A percentile compares a stretch with the other conserved stretches of the same genome.
Conservation (phyloP, 768 basidiomycete species). For the Suillus spraguei region DNA sequence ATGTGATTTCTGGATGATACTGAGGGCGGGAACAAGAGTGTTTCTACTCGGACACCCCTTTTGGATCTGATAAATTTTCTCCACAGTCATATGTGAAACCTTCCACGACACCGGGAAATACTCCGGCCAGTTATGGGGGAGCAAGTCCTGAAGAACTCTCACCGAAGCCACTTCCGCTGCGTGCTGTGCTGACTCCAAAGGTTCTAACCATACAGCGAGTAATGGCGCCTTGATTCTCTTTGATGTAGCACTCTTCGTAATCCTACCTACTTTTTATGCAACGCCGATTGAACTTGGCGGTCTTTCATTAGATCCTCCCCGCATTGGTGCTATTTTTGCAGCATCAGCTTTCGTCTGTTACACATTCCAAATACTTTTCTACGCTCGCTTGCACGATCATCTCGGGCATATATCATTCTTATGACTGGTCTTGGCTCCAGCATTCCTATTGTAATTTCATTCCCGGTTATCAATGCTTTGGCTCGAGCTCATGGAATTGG, state of each 20-base stretch:
- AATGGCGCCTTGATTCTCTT: conserved; percentile 43
- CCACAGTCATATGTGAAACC: not conserved
- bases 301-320: conserved; percentile 26
- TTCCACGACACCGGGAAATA: not conserved
- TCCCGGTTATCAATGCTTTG: conserved; percentile 33
- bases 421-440: conserved; percentile 29
- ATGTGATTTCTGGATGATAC: not conserved
- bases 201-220: conserved; percentile 62
- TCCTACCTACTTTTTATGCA: conserved; percentile 36
- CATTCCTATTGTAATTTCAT: conserved; percentile 31
- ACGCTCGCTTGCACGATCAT: conserved; percentile 53
- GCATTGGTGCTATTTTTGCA: conserved; percentile 32
- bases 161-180: conserved; percentile 43
- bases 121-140: not conserved
- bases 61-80: not conserved
- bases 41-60: not conserved
- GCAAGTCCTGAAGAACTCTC: not conserved
- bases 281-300: conserved; percentile 34
- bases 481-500: conserved; percentile 24
- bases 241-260: conserved; percentile 24
- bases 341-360: conserved; percentile 34
- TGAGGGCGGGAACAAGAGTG: not conserved
- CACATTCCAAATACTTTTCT: conserved; percentile 62
- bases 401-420: conserved; percentile 50
- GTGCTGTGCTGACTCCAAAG: conserved; percentile 49